Conservation (phyloP, 345 rosid species). For the Lenwebbia sp. region DNA sequence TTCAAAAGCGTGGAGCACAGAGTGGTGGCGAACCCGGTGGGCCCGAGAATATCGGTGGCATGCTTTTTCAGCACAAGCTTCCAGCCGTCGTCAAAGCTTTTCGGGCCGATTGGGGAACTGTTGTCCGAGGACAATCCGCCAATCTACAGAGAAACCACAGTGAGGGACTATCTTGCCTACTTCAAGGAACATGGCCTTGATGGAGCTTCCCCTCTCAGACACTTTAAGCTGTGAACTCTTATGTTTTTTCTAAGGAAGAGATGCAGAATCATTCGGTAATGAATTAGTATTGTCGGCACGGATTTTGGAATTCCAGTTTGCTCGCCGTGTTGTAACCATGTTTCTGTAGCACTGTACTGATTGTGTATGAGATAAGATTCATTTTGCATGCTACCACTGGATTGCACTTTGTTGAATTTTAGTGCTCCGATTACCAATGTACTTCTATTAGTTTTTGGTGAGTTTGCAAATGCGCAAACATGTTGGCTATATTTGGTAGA, state of each 20-base stretch:
- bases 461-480: no score
- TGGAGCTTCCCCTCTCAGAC: slow-evolving; percentile 2
- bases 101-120: slow-evolving; percentile 23
- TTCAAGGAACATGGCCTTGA: slow-evolving; percentile 5
- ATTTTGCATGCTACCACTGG: not conserved
- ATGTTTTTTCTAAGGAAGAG: not conserved
- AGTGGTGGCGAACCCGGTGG: slow-evolving; percentile 12
- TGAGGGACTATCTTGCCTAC: slow-evolving; percentile 4
- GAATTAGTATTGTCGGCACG: not conserved
- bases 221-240: slow-evolving; percentile 6
- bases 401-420: not conserved
- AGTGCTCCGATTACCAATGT: no score
- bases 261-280: not conserved
- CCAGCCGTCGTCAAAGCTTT: not conserved
- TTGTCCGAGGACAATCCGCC: slow-evolving; percentile 28
- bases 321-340: not conserved
- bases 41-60: slow-evolving; percentile 27
- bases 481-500: no score
- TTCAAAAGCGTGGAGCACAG: slow-evolving; percentile 21
- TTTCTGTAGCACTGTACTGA: not conserved
- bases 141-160: slow-evolving; percentile 15
- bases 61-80: slow-evolving; percentile 13
- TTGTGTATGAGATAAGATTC: not conserved
- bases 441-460: no score
- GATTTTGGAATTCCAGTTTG: not conserved